Evolutionary conservation across 2,329 filamentous ascomycete genomes (phyloP).

Genomic region (Aspergillus spinulosporus): DNA sequence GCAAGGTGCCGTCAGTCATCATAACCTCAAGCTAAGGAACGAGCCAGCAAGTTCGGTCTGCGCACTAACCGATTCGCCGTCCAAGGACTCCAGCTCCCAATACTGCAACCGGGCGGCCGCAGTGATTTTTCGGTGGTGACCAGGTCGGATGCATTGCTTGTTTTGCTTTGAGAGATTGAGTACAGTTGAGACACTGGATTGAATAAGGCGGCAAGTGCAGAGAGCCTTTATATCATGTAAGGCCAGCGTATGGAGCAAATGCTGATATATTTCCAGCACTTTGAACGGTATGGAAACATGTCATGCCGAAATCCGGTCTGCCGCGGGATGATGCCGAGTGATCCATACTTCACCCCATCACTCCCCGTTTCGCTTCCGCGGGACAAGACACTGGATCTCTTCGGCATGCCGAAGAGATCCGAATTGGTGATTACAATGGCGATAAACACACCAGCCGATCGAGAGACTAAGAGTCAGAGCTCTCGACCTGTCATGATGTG

Average conservation of each 20-base stretch:
- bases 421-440: not conserved
- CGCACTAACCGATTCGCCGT: slow-evolving; percentile 37
- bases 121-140: slow-evolving; percentile 30
- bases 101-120: slow-evolving; percentile 42
- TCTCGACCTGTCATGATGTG: too few species aligned
- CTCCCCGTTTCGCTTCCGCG: not conserved
- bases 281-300: not conserved
- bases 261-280: not conserved
- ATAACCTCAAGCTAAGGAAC: not conserved
- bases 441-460: too few species aligned
- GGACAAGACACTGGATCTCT: not conserved
- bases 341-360: not conserved
- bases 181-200: too few species aligned
- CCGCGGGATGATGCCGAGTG: not conserved
- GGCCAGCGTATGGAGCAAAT: too few species aligned
- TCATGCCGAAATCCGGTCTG: not conserved
- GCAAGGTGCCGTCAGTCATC: not conserved
- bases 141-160: slow-evolving; percentile 23
- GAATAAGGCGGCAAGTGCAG: too few species aligned
- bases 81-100: slow-evolving; percentile 46
- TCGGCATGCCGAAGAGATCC: not conserved
- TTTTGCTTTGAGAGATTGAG: too few species aligned
- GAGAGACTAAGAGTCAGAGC: too few species aligned
- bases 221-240: too few species aligned
- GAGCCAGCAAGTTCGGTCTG: not conserved